Evolutionary conservation across 306 rosid genomes (phyloP).

Genomic region (Canavalia gladiata): DNA sequence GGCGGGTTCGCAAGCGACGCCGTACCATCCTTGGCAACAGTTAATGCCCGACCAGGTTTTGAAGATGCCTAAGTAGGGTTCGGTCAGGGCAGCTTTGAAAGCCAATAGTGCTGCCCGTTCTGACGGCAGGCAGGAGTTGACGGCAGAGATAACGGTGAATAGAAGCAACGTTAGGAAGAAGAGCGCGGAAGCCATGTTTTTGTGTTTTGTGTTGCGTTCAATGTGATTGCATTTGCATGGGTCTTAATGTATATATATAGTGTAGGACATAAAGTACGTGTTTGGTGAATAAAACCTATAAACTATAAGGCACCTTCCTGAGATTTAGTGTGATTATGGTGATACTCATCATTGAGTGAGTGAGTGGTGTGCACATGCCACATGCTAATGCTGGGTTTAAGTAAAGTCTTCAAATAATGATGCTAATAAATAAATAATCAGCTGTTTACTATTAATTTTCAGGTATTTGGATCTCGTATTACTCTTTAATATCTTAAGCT

Average conservation of each 20-base stretch:
- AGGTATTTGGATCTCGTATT: neutral
- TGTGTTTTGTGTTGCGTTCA: slow-evolving; percentile 31
- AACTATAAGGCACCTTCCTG: neutral
- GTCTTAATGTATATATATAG: neutral
- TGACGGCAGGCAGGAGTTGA: slow-evolving; percentile 70
- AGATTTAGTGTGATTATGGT: neutral
- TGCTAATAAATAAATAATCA: neutral
- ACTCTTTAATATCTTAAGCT: neutral
- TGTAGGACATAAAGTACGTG: neutral
- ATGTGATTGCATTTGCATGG: slow-evolving; percentile 34
- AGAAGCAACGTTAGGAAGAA: slow-evolving; percentile 43
- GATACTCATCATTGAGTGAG: neutral
- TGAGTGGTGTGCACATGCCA: slow-evolving; percentile 53
- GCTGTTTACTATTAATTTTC: neutral
- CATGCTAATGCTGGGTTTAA: slow-evolving; percentile 43
- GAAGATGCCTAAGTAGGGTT: slow-evolving; percentile 81
- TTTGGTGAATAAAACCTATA: neutral
- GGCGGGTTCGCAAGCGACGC: slow-evolving; percentile 74
- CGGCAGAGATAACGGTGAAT: slow-evolving; percentile 55
- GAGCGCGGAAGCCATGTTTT: slow-evolving; percentile 52
- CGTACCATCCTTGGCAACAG: slow-evolving; percentile 83
- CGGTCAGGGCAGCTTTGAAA: slow-evolving; percentile 70
- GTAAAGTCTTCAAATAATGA: slow-evolving; percentile 20
- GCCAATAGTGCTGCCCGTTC: slow-evolving; percentile 76
- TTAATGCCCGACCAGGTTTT: slow-evolving; percentile 69